Conservation (phyloP, 2,329 filamentous ascomycete genomes). For the Colletotrichum theobromicola region DNA sequence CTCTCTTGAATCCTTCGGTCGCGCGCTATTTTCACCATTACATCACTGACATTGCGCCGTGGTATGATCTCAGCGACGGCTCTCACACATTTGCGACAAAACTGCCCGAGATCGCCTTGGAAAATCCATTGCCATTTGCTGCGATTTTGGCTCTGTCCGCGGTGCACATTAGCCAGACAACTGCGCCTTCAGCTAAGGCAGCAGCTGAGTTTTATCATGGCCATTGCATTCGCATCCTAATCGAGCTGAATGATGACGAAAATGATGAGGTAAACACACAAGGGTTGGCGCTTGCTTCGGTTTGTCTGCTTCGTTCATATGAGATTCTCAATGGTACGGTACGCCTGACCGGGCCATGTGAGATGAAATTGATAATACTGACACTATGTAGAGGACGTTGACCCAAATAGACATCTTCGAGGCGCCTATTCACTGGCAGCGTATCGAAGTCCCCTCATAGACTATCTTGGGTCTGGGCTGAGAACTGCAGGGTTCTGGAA, state of each 20-base stretch:
- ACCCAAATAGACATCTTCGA: constrained; percentile 49
- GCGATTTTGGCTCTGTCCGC: constrained; percentile 51
- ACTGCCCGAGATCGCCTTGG: constrained; percentile 41
- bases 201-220: constrained; percentile 44
- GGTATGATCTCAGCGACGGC: constrained; percentile 53
- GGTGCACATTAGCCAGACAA: constrained; percentile 41
- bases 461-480: constrained; percentile 30
- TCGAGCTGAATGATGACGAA: constrained; percentile 34
- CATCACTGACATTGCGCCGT: constrained; percentile 40
- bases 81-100: constrained; percentile 35
- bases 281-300: constrained; percentile 43
- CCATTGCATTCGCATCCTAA: constrained; percentile 42
- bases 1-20: constrained; percentile 34
- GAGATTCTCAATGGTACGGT: constrained; percentile 47
- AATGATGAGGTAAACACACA: constrained; percentile 37
- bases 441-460: constrained; percentile 26
- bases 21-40: constrained; percentile 45
- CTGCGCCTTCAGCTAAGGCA: constrained; percentile 27
- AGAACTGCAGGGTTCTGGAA: constrained; percentile 53
- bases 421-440: constrained; percentile 51
- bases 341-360: neutral
- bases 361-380: fast-evolving
- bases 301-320: constrained; percentile 53
- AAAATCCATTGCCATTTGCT: constrained; percentile 46
- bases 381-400: constrained; percentile 35